phyloP scores from a whole-genome alignment of 352 stramenopile species.

The Pythium periplocum region DNA sequence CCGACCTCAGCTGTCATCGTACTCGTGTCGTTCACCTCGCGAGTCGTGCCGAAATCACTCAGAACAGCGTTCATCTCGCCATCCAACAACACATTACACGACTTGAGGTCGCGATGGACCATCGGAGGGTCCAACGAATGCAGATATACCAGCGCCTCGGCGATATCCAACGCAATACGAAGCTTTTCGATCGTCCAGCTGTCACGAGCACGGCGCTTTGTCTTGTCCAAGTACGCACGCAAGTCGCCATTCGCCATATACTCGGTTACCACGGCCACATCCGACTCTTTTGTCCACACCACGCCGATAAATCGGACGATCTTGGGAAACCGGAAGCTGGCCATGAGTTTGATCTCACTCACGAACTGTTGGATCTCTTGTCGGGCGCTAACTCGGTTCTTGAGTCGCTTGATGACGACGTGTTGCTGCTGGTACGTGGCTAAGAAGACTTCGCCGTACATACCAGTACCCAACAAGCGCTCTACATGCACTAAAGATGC shows the following conservation, averaged over 20 bases:
- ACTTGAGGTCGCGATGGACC: constrained; percentile 87
- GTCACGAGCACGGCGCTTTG: constrained; percentile 14
- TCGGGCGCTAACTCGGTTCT: background rate
- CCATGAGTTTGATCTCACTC: constrained; percentile 63
- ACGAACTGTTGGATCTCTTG: constrained; percentile 67
- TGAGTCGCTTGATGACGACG: background rate
- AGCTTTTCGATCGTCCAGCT: constrained; percentile 32
- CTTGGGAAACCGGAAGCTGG: constrained; percentile 56
- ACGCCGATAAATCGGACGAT: constrained; percentile 60
- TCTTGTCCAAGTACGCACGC: constrained; percentile 37
- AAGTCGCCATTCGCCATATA: constrained; percentile 68
- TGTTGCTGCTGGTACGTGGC: background rate
- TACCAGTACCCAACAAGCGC: background rate
- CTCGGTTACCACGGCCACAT: constrained; percentile 70
- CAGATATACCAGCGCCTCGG: constrained; percentile 72
- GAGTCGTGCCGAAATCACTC: constrained; percentile 47
- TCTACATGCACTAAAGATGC: background rate
- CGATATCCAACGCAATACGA: constrained; percentile 44
- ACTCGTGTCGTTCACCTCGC: constrained; percentile 39
- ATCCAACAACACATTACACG: constrained; percentile 76
- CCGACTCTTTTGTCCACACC: constrained; percentile 56
- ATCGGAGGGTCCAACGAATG: constrained; percentile 66
- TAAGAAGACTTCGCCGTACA: background rate
- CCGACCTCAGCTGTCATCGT: constrained; percentile 27
- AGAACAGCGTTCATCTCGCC: constrained; percentile 24